A percentile compares a stretch with the other conserved stretches of the same genome.
Conservation (phyloP, 768 basidiomycete genomes). For the Boletus rubescentipes region DNA sequence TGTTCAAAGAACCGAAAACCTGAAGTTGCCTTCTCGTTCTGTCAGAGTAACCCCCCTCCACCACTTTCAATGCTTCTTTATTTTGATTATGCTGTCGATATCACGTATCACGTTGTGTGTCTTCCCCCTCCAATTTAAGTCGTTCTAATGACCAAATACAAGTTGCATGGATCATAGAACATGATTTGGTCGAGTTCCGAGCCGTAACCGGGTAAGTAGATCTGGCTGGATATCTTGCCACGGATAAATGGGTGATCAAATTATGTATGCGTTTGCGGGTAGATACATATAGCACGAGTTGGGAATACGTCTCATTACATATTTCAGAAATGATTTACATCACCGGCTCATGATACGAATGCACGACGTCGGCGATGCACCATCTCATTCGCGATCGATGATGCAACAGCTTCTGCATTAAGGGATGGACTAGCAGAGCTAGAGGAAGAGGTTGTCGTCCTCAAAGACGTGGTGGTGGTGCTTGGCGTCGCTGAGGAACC, state of each 20-base stretch:
- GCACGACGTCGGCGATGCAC: neutral
- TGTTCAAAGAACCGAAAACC: conserved; percentile 3
- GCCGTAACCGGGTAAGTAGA: no score
- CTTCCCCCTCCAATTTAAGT: neutral
- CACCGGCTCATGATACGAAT: neutral
- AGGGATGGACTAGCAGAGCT: conserved; percentile 3
- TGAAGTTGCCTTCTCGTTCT: neutral
- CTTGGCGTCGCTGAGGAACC: conserved; percentile 2
- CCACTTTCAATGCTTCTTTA: neutral
- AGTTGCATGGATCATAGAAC: no score
- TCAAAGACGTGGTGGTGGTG: neutral
- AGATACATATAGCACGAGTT: neutral
- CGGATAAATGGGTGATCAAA: no score
- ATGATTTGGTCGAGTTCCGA: no score
- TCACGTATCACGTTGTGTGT: neutral
- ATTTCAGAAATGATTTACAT: neutral
- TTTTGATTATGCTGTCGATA: conserved; percentile 12
- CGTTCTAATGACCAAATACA: no score
- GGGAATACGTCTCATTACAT: neutral
- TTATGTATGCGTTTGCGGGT: neutral
- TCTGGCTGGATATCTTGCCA: neutral
- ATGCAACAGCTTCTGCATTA: conserved; percentile 20
- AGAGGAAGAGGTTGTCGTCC: neutral
- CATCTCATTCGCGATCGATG: conserved; percentile 15
- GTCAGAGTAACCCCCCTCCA: no score